Conservation (phyloP, 2,329 filamentous ascomycete species). For the Chaetomium globosum region DNA sequence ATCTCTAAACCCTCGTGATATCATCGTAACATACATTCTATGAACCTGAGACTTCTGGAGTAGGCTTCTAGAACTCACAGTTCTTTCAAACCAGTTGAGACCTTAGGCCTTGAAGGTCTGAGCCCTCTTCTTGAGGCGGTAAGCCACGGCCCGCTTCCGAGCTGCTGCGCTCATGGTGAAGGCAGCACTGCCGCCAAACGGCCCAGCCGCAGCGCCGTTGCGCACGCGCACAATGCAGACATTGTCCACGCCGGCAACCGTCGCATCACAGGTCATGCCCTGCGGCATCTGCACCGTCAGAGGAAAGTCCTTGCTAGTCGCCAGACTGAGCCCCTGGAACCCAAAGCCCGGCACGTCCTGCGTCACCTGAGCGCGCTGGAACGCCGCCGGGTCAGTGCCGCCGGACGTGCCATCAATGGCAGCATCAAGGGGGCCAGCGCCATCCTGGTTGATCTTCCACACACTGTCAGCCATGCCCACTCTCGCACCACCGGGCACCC, state of each 20-base stretch:
- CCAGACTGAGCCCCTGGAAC: conserved; percentile 59
- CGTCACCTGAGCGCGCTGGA: conserved; percentile 61
- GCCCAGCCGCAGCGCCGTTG: conserved; percentile 63
- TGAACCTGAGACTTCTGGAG: neutral
- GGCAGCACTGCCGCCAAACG: conserved; percentile 67
- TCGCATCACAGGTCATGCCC: conserved; percentile 68
- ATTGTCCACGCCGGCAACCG: conserved; percentile 59
- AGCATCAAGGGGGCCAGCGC: conserved; percentile 65
- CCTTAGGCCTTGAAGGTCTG: conserved; percentile 27
- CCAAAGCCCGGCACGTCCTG: conserved; percentile 63
- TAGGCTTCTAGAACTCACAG: neutral
- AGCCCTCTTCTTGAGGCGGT: conserved; percentile 46
- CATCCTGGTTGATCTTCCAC: conserved; percentile 66
- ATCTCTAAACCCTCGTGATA: neutral
- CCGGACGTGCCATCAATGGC: conserved; percentile 65
- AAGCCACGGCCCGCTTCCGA: conserved; percentile 64
- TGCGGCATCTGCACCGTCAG: conserved; percentile 65
- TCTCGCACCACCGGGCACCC: neutral
- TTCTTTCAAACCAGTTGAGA: too few relatives aligned
- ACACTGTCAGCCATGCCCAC: neutral
- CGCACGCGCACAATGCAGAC: conserved; percentile 68
- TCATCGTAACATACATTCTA: neutral
- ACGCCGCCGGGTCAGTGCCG: conserved; percentile 62
- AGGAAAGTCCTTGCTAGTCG: conserved; percentile 65
- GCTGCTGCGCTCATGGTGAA: conserved; percentile 63